A percentile compares a stretch with the other conserved stretches of the same genome.
phyloP scores from a whole-genome alignment of 1,139 yeast genomes.

The Eremothecium sinecaudum region DNA sequence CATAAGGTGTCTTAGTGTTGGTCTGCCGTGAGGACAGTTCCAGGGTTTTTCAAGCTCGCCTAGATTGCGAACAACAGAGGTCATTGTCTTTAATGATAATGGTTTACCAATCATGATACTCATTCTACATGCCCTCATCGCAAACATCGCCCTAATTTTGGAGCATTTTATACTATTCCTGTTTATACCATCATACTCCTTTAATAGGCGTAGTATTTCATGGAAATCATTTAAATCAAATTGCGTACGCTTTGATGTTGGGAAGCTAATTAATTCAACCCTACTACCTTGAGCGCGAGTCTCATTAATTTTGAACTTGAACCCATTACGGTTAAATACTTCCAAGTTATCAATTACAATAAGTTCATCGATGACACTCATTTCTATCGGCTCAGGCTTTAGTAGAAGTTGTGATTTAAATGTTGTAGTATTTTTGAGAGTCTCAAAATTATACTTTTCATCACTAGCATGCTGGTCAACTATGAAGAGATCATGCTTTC shows the following conservation, averaged over 20 bases:
- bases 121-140: constrained; percentile 89
- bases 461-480: constrained; percentile 97
- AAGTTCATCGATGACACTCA: constrained; percentile 72
- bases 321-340: constrained; percentile 67
- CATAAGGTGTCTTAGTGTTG: constrained; percentile 84
- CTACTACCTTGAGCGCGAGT: constrained; percentile 47
- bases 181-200: constrained; percentile 33
- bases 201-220: constrained; percentile 60
- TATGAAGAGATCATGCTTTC: constrained; percentile 56
- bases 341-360: constrained; percentile 49
- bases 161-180: constrained; percentile 50
- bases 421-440: constrained; percentile 43
- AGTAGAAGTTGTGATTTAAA: constrained; percentile 67
- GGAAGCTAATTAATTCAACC: constrained; percentile 52
- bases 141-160: constrained; percentile 73
- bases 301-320: constrained; percentile 42
- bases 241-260: constrained; percentile 58
- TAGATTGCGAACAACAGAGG: constrained; percentile 53
- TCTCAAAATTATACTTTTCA: constrained; percentile 85
- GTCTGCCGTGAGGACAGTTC: constrained; percentile 99
- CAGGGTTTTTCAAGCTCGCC: constrained; percentile 81
- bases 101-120: constrained; percentile 91
- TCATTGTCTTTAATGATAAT: constrained; percentile 52
- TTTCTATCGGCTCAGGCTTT: constrained; percentile 50
- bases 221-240: constrained; percentile 63